Percentiles rank a stretch among this genome's conserved stretches.
Evolutionary conservation across 2,329 filamentous ascomycete species (phyloP).

Genomic region (Phaeomoniella chlamydospora): DNA sequence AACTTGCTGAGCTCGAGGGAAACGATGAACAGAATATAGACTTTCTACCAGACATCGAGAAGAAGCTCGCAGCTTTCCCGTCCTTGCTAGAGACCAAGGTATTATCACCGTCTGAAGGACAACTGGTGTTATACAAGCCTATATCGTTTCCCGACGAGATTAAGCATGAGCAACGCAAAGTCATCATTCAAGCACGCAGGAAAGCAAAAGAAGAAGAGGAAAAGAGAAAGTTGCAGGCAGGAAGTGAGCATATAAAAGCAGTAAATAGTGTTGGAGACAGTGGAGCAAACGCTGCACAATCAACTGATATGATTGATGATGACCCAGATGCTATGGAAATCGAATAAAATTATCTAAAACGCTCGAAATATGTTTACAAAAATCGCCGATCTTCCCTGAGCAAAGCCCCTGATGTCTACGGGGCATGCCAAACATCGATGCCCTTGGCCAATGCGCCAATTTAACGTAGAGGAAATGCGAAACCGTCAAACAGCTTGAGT

Average conservation of each 20-base stretch:
- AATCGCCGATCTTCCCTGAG: too few relatives aligned
- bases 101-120: conserved; percentile 7
- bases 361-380: background rate
- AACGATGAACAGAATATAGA: conserved; percentile 49
- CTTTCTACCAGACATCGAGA: conserved; percentile 76
- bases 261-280: too few relatives aligned
- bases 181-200: conserved; percentile 65
- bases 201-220: conserved; percentile 49
- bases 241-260: too few relatives aligned
- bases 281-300: too few relatives aligned
- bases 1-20: conserved; percentile 57
- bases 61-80: conserved; percentile 59
- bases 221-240: conserved; percentile 27
- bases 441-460: too few relatives aligned
- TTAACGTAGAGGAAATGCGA: too few relatives aligned
- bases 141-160: conserved; percentile 60
- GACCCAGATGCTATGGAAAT: conserved; percentile 15
- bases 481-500: conserved; percentile 1
- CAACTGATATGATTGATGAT: conserved; percentile 1
- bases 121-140: conserved; percentile 71
- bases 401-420: too few relatives aligned
- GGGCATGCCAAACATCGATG: too few relatives aligned
- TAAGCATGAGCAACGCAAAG: conserved; percentile 61
- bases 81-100: conserved; percentile 32
- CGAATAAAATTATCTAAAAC: conserved; percentile 6